A percentile compares a stretch with the other conserved stretches of the same genome.
Conservation (phyloP, 108 stramenopile genomes). For the Cyclotella kingstonii region DNA sequence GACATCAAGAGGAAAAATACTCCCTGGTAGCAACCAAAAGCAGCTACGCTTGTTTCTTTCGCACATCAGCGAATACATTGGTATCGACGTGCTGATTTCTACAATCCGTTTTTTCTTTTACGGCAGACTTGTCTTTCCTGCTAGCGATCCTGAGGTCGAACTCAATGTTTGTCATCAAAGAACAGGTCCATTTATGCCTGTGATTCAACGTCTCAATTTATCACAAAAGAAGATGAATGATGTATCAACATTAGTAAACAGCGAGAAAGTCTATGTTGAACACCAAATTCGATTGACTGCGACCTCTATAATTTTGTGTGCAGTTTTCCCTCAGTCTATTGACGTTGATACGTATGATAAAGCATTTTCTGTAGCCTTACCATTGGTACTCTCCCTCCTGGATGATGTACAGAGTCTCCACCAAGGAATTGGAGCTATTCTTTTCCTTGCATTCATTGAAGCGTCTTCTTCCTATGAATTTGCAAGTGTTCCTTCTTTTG, state of each 20-base stretch:
- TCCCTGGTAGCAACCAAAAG: neutral
- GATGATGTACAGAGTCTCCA: slow-evolving; percentile 26
- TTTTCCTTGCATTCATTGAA: slow-evolving; percentile 19
- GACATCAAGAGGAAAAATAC: neutral
- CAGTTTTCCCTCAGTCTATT: neutral
- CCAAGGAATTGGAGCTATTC: slow-evolving; percentile 25
- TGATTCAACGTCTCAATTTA: slow-evolving; percentile 17
- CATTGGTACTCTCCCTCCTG: slow-evolving; percentile 23
- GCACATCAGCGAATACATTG: slow-evolving; percentile 17
- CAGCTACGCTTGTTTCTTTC: slow-evolving; percentile 5
- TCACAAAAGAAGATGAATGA: neutral
- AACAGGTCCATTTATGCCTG: slow-evolving; percentile 22
- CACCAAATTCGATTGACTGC: slow-evolving; percentile 17
- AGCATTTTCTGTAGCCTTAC: slow-evolving; percentile 16
- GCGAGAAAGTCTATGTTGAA: slow-evolving; percentile 8
- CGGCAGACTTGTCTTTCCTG: slow-evolving; percentile 13
- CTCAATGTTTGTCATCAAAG: no score
- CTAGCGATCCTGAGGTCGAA: no score
- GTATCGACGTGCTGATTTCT: slow-evolving; percentile 15
- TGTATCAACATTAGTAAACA: neutral
- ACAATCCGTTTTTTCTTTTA: slow-evolving; percentile 22
- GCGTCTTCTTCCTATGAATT: slow-evolving; percentile 2
- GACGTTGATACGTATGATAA: slow-evolving; percentile 7
- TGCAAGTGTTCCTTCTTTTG: slow-evolving; percentile 1
- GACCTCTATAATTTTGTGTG: slow-evolving; percentile 15